Evolutionary conservation across 148 eudicot genomes (phyloP), one percentile per base, ranked within the genome.

Genomic region (Persicaria maculosa): DNA sequence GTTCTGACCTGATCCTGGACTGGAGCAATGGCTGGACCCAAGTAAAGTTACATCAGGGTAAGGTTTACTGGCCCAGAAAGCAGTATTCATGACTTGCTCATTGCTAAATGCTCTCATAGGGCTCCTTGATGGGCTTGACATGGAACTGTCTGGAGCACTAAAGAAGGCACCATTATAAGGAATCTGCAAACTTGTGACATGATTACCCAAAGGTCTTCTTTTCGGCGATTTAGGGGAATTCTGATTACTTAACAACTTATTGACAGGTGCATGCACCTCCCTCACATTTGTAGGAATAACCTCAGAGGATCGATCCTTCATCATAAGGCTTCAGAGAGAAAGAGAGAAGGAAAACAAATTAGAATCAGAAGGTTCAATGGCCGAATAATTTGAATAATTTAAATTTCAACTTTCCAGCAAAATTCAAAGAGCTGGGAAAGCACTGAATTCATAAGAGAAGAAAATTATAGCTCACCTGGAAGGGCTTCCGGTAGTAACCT

Each of bases 1-100:
- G 81, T 91, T 95, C 65, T 95, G 96, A 70, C 96, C 99, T 16
- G 99, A 95, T 16, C 96, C 99, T 8, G 99, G 99, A 82, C 98
- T 95, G 46, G 99, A 95, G 90, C 97, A 92, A 47, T 92, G 97
- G 59, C 97, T 96, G 69, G 97, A 95, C 65, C 99, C 96, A 77
- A 90, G 86, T 40, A 89, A 84, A 50, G 87, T 85, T 74, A 86
- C 80, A 75, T 92, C 98, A 55, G 93, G 84, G 85, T 86, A 85
- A 52, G 84, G 85, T 79, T 86, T 95, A 58, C 85, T 86, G 19
- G 91, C 84, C 87, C 89, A 86, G 71, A 86, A 85, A 59, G 85
- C 90, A 74, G 96, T 72, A 71, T 84, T 88, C 76, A 86, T 75
- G 44, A 77, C 81, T 83, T 87, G 96, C 74, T 92, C 99, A 50